Percentiles rank a stretch among this genome's conserved stretches.
These are phyloP conservation scores for Colletotrichum sp. DNA, from an alignment of 2,329 filamentous ascomycete species.

Conservation along the genomic window DNA sequence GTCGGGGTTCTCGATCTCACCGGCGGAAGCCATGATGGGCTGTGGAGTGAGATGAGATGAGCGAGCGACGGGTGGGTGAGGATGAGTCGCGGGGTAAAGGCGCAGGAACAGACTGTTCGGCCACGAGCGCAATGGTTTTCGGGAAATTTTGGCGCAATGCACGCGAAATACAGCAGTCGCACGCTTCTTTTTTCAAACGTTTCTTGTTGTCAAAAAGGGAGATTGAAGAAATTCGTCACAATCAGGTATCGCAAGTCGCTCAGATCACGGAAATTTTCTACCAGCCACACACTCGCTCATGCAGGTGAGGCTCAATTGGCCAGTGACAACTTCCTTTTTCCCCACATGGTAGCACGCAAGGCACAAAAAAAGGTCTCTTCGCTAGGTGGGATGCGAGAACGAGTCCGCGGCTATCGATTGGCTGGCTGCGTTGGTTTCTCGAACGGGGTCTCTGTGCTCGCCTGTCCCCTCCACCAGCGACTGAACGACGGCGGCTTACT, in stretches of 20 bases:
- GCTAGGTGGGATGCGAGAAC: not conserved
- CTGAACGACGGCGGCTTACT: not conserved
- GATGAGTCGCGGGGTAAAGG: not conserved
- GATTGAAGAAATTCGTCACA: not conserved
- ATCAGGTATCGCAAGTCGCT: not conserved
- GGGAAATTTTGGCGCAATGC: not conserved
- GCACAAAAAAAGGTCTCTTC: not conserved
- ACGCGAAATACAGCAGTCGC: not conserved
- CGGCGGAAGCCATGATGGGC: slow-evolving; percentile 7
- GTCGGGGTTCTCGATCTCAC: slow-evolving; percentile 37
- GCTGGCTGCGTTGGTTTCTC: not conserved
- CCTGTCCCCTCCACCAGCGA: not conserved
- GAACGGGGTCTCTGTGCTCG: not conserved
- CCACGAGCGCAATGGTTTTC: too few species aligned
- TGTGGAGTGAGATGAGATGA: not conserved
- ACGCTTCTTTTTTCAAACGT: not conserved
- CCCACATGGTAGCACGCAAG: slow-evolving; percentile 20
- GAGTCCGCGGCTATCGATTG: not conserved
- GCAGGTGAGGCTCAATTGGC: slow-evolving; percentile 15
- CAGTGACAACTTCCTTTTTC: slow-evolving; percentile 1
- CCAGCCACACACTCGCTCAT: not conserved
- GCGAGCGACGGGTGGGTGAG: not conserved
- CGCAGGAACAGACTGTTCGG: not conserved
- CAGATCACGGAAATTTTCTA: slow-evolving; percentile 3
- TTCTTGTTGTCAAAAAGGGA: too few species aligned